Base-by-base conservation (phyloP, 306 rosid genomes). In the Prunus salicina region DNA sequence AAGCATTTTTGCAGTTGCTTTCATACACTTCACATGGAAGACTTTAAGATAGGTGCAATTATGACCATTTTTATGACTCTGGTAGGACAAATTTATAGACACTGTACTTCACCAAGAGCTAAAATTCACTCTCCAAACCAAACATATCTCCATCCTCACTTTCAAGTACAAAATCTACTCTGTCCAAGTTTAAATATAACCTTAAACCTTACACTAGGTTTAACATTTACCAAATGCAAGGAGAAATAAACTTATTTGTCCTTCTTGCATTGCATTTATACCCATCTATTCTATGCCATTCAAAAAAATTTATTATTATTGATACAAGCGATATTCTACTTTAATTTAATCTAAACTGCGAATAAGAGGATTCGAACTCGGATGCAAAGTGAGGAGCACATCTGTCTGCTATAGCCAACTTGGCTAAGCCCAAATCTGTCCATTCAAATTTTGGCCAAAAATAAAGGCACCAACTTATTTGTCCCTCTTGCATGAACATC, bases 321-420 rank as follows among this genome's bases (percentile, higher is more conserved):
- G 0, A 38, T 38, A 6, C 43, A 38, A 38, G n/a, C 9, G 2
- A 38, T 38, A 1, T 1, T 38, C 0, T 0, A 38, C 43, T 38
- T 38, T 7, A 38, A 38, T 38, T 38, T 1, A 6, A 38, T 1
- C 43, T 38, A 38, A 38, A 38, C 2, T 1, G 6, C 43, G 2
- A 34, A 0, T 0, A 32, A 6, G 0, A 2, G 41, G 2, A 34
- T 2, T 38, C 8, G 2, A 38, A 38, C 0, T 38, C 8, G 8
- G 2, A 1, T 6, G 43, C 1, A 6, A 0, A 38, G 8, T 6
- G 8, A 0, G 8, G 1, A 34, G 1, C 41, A 34, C 41, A 34
- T 34, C 2, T 0, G n/a, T n/a, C n/a, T n/a, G n/a, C n/a, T n/a
- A n/a, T n/a, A n/a, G 1, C 38, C 38, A 32, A 32, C 38, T 4